These are phyloP conservation scores for Aegilops umbellulata DNA, from an alignment of 176 grass and related monocot species.

Conservation along the genomic window DNA sequence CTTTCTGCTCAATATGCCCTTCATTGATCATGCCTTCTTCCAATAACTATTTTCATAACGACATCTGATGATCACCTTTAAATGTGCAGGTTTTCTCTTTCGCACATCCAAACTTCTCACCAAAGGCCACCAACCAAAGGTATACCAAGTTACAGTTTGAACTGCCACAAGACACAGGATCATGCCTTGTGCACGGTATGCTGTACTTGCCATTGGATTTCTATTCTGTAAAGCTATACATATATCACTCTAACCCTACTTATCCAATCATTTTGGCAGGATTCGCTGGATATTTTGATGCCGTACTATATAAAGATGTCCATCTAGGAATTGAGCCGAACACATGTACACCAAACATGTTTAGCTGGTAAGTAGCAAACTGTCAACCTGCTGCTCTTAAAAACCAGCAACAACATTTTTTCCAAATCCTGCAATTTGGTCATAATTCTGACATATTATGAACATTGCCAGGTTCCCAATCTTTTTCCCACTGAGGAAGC, in stretches of 20 bases:
- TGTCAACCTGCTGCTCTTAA: background rate
- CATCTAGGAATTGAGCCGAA: constrained; percentile 95
- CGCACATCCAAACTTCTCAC: constrained; percentile 65
- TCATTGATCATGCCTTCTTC: background rate
- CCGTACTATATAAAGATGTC: constrained; percentile 84
- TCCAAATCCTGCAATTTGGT: background rate
- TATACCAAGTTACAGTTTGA: constrained; percentile 89
- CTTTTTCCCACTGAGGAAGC: constrained; percentile 88
- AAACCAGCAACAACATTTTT: background rate
- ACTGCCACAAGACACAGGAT: constrained; percentile 69
- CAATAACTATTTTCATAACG: background rate
- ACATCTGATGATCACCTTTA: constrained; percentile 22
- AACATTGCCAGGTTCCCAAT: constrained; percentile 77
- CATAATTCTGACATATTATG: background rate
- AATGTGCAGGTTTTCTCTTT: constrained; percentile 80
- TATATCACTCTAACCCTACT: background rate
- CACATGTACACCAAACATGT: constrained; percentile 97
- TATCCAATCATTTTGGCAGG: constrained; percentile 44
- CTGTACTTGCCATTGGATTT: constrained; percentile 18
- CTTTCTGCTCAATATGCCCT: background rate
- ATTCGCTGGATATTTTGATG: constrained; percentile 98
- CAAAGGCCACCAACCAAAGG: constrained; percentile 72
- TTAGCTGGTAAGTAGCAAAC: constrained; percentile 67
- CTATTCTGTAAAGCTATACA: background rate
- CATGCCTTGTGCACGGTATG: constrained; percentile 88